A percentile compares a stretch with the other conserved stretches of the same genome.
Conservation (phyloP, 176 grass and related monocot genomes). For the Bromus sterilis region DNA sequence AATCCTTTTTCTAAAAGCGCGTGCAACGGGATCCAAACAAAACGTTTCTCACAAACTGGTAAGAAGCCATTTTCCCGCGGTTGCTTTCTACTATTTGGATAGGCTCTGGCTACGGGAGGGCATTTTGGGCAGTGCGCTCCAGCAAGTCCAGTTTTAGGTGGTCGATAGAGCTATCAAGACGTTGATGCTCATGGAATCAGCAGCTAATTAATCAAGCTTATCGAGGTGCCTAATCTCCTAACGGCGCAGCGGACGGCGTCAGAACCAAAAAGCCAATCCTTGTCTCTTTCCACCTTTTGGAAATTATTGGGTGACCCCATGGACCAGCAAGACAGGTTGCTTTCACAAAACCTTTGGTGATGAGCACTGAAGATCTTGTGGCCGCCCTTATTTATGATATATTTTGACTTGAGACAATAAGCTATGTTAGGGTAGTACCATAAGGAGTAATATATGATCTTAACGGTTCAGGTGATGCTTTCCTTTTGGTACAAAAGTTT, state of each 20-base stretch:
- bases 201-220: slow-evolving; percentile 10
- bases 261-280: slow-evolving; percentile 30
- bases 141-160: background rate
- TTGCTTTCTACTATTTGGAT: background rate
- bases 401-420: background rate
- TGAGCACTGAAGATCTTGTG: background rate
- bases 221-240: slow-evolving; percentile 8
- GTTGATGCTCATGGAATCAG: slow-evolving; percentile 13
- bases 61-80: background rate
- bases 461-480: background rate
- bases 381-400: background rate
- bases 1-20: background rate
- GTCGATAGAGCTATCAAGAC: background rate
- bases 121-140: background rate
- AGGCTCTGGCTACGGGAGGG: background rate
- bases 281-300: slow-evolving; percentile 32
- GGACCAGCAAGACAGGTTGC: background rate
- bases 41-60: background rate
- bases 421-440: background rate
- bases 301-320: background rate
- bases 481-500: background rate
- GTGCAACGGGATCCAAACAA: background rate
- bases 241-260: slow-evolving; percentile 9
- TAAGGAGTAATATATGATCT: background rate
- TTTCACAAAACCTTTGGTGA: slow-evolving; percentile 8